These are phyloP conservation scores for Botrytis paeoniae DNA, from an alignment of 2,329 filamentous ascomycete genomes.

Conservation along the genomic window DNA sequence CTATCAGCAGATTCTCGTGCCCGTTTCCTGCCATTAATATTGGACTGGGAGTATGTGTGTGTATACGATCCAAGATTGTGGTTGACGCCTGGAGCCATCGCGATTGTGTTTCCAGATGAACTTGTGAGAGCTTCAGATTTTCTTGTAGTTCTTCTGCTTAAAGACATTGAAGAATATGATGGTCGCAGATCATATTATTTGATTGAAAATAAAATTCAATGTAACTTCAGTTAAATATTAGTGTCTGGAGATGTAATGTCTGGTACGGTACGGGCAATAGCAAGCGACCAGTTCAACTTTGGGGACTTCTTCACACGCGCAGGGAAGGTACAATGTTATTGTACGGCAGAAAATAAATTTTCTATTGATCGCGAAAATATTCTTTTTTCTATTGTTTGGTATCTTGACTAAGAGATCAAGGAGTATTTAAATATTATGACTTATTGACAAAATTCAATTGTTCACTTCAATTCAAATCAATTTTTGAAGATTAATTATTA, in stretches of 20 bases:
- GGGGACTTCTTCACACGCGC: slow-evolving; percentile 8
- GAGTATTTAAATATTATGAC: neutral
- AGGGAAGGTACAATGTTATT: slow-evolving; percentile 14
- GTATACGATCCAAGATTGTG: slow-evolving; percentile 8
- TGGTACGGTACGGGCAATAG: slow-evolving; percentile 1
- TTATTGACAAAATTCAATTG: neutral
- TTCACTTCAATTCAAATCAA: neutral
- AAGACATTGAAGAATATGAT: slow-evolving; percentile 16
- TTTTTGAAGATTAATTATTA: neutral
- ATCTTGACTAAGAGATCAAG: neutral
- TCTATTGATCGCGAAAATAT: neutral
- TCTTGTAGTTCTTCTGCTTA: slow-evolving; percentile 15
- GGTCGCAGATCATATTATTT: slow-evolving; percentile 11
- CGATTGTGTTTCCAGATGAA: slow-evolving; percentile 13
- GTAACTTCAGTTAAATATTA: neutral
- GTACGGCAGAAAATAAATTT: slow-evolving; percentile 9
- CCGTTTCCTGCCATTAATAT: slow-evolving; percentile 48
- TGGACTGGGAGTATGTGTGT: slow-evolving; percentile 26
- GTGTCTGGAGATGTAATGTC: neutral
- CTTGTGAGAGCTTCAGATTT: slow-evolving; percentile 16
- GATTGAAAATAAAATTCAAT: neutral
- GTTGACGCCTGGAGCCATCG: slow-evolving; percentile 23
- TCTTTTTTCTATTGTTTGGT: neutral
- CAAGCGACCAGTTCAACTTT: slow-evolving; percentile 17
- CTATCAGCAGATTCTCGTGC: slow-evolving; percentile 45